These are phyloP conservation scores for Crucihimalaya himalaica DNA, from an alignment of 345 rosid species.

Conservation along the genomic window DNA sequence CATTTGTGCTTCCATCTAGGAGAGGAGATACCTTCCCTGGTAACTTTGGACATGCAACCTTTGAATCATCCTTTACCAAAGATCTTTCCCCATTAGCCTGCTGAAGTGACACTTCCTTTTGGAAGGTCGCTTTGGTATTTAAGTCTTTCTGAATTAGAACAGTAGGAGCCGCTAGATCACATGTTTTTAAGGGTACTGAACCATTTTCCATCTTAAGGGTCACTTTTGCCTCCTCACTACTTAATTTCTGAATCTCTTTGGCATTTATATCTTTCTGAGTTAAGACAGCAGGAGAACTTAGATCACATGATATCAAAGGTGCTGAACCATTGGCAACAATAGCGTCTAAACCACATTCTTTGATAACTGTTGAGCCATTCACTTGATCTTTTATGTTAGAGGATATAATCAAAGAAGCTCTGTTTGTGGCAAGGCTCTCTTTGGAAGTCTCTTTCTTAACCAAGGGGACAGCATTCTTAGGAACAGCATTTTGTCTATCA, in stretches of 20 bases:
- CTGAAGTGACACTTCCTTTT: constrained; percentile 38
- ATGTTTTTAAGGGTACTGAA: constrained; percentile 19
- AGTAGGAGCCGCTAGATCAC: constrained; percentile 32
- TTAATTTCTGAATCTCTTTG: constrained; percentile 31
- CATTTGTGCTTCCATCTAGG: constrained; percentile 22
- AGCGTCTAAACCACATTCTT: constrained; percentile 28
- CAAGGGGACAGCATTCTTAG: constrained; percentile 48
- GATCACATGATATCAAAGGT: constrained; percentile 22
- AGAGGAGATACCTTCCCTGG: constrained; percentile 9
- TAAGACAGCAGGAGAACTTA: constrained; percentile 34
- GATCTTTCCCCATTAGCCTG: constrained; percentile 39
- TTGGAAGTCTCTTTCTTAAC: constrained; percentile 50
- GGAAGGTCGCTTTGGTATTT: constrained; percentile 34
- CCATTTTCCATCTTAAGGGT: constrained; percentile 29
- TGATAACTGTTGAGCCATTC: constrained; percentile 40
- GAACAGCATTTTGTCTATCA: constrained; percentile 57
- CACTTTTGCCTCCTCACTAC: constrained; percentile 19
- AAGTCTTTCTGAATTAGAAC: constrained; percentile 38
- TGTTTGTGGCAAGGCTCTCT: constrained; percentile 43
- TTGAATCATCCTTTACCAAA: constrained; percentile 34
- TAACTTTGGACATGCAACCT: not conserved
- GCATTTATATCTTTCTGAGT: constrained; percentile 35
- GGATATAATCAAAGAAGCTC: constrained; percentile 38
- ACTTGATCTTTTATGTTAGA: constrained; percentile 39
- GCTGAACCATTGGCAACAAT: constrained; percentile 38